phyloP scores from a whole-genome alignment of 2,329 filamentous ascomycete species.

The Talaromyces funiculosus region DNA sequence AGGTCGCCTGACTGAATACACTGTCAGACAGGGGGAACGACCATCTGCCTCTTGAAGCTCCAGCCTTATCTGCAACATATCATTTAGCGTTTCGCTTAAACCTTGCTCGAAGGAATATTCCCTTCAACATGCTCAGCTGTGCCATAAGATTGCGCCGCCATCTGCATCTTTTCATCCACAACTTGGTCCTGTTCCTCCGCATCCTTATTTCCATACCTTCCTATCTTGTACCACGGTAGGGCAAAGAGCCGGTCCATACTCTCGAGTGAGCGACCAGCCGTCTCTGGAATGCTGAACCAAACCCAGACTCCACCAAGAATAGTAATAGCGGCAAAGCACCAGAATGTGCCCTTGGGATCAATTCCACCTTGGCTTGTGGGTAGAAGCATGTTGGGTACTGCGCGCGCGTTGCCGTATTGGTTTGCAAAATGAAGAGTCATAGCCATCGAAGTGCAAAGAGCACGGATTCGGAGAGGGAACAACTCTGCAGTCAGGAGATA shows the following conservation, averaged over 20 bases:
- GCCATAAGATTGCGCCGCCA: not conserved
- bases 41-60: not conserved
- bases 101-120: not conserved
- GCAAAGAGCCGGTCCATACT: conserved; percentile 67
- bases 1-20: no score
- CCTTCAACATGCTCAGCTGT: not conserved
- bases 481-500: conserved; percentile 74
- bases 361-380: conserved; percentile 38
- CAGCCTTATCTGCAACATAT: not conserved
- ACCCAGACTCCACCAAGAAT: not conserved
- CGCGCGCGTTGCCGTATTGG: conserved; percentile 70
- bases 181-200: not conserved
- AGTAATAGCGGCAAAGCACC: conserved; percentile 65
- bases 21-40: no score
- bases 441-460: conserved; percentile 62
- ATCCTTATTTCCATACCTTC: conserved; percentile 35
- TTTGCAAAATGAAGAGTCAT: conserved; percentile 77
- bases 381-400: conserved; percentile 70
- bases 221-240: conserved; percentile 70
- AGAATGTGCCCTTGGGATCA: conserved; percentile 63
- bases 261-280: conserved; percentile 46
- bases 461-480: conserved; percentile 68
- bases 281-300: not conserved
- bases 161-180: not conserved
- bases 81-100: not conserved